Percentiles rank a stretch among this genome's conserved stretches.
phyloP scores from a whole-genome alignment of 2,329 filamentous ascomycete species.

The Aspergillus fructus region DNA sequence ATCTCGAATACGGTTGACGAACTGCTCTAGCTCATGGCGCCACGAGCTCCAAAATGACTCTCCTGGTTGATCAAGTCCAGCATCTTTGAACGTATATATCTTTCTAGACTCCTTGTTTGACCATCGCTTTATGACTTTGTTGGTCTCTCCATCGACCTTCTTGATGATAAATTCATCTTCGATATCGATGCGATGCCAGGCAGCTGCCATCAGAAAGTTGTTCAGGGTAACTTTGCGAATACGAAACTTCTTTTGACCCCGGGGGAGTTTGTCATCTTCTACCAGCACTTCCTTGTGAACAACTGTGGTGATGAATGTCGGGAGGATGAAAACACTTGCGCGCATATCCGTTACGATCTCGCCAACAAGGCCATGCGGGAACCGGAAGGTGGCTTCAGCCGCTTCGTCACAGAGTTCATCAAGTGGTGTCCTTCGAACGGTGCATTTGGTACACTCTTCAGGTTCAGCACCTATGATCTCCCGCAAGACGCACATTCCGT shows the following conservation, averaged over 20 bases:
- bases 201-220: slow-evolving; percentile 20
- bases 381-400: slow-evolving; percentile 17
- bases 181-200: slow-evolving; percentile 17
- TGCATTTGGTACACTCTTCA: slow-evolving; percentile 37
- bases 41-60: not conserved
- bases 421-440: slow-evolving; percentile 24
- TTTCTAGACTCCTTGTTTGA: not conserved
- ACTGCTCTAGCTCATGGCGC: not conserved
- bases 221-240: slow-evolving; percentile 18
- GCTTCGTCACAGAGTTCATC: slow-evolving; percentile 4
- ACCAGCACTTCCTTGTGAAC: not conserved
- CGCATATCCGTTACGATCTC: slow-evolving; percentile 17
- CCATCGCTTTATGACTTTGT: slow-evolving; percentile 17
- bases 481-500: slow-evolving; percentile 41
- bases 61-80: not conserved
- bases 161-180: slow-evolving; percentile 7
- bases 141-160: not conserved
- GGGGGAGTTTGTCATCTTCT: not conserved
- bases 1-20: not conserved
- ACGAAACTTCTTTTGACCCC: not conserved
- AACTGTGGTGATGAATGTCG: not conserved
- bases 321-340: slow-evolving; percentile 2
- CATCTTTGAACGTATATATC: not conserved
- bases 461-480: slow-evolving; percentile 42
- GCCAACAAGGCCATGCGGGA: slow-evolving; percentile 13